A percentile compares a stretch with the other conserved stretches of the same genome.
Conservation (phyloP, 1,284 basidiomycete species). For the Pseudozyma sp. region DNA sequence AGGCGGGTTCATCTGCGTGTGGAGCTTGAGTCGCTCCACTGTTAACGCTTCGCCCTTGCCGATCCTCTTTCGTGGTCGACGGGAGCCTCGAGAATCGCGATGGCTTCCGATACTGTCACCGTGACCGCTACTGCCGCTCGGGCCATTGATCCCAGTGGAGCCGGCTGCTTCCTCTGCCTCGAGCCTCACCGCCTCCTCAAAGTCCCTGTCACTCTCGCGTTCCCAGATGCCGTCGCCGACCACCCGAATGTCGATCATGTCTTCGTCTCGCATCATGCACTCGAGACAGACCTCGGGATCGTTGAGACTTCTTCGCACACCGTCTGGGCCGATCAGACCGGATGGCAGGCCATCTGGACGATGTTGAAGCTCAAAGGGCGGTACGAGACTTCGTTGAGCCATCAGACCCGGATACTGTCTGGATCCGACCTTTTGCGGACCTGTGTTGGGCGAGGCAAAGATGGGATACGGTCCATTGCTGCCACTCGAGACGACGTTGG, state of each 20-base stretch:
- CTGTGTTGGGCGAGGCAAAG: conserved; percentile 44
- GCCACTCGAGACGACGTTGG: conserved; percentile 54
- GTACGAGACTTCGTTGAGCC: conserved; percentile 64
- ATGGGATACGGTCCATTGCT: conserved; percentile 62
- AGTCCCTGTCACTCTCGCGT: conserved; percentile 84
- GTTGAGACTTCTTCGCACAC: conserved; percentile 59
- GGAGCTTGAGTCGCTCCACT: conserved; percentile 77
- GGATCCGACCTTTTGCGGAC: conserved; percentile 35
- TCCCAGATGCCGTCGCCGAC: conserved; percentile 89
- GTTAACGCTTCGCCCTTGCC: conserved; percentile 69
- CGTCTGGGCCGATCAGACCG: conserved; percentile 60
- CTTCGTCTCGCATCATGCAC: conserved; percentile 98
- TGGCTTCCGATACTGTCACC: conserved; percentile 40
- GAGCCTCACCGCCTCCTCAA: conserved; percentile 79
- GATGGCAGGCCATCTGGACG: conserved; percentile 63
- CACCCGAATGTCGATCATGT: conserved; percentile 95
- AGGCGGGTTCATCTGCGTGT: conserved; percentile 78
- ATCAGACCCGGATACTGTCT: conserved; percentile 62
- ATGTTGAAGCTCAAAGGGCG: conserved; percentile 67
- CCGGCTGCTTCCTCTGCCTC: conserved; percentile 71
- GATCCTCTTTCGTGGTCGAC: conserved; percentile 73
- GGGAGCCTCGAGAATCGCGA: conserved; percentile 32
- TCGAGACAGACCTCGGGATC: conserved; percentile 88
- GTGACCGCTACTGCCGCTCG: conserved; percentile 21
- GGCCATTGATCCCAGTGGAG: conserved; percentile 4